These are phyloP conservation scores for Endogone sp. DNA, from an alignment of 192 early-diverging fungal genomes.

Conservation along the genomic window DNA sequence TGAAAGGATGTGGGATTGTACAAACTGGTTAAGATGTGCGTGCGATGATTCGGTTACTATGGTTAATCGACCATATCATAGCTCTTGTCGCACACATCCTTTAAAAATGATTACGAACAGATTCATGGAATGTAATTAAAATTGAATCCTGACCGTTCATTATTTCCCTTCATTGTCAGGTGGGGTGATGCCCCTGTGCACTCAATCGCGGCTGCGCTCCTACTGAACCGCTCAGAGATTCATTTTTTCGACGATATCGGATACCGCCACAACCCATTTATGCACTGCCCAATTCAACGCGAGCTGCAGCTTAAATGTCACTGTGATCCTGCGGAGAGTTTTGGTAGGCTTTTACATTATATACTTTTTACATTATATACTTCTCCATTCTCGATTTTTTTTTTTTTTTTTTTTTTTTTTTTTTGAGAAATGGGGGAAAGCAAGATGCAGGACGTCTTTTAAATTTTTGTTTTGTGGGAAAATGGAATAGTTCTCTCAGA, in stretches of 20 bases:
- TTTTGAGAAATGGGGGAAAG: too few species aligned
- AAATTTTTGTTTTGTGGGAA: too few species aligned
- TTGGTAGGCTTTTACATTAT: conserved; percentile 31
- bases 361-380: neutral
- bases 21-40: neutral
- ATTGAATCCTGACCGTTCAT: neutral
- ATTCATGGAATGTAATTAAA: too few species aligned
- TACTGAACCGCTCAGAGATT: conserved; percentile 55
- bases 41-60: neutral
- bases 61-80: too few species aligned
- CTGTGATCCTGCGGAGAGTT: conserved; percentile 43
- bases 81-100: neutral
- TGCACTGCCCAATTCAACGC: conserved; percentile 52
- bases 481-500: too few species aligned
- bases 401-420: too few species aligned
- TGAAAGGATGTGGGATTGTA: neutral
- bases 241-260: conserved; percentile 78
- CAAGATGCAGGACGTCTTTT: too few species aligned
- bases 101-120: neutral
- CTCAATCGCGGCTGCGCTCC: conserved; percentile 57
- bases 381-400: too few species aligned
- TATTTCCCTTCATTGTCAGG: conserved; percentile 27
- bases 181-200: conserved; percentile 81
- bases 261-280: conserved; percentile 60
- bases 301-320: conserved; percentile 39